Evolutionary conservation across 208 protist species (phyloP), one percentile per base, ranked within the genome.

Genomic region (Trypanosoma rangeli): DNA sequence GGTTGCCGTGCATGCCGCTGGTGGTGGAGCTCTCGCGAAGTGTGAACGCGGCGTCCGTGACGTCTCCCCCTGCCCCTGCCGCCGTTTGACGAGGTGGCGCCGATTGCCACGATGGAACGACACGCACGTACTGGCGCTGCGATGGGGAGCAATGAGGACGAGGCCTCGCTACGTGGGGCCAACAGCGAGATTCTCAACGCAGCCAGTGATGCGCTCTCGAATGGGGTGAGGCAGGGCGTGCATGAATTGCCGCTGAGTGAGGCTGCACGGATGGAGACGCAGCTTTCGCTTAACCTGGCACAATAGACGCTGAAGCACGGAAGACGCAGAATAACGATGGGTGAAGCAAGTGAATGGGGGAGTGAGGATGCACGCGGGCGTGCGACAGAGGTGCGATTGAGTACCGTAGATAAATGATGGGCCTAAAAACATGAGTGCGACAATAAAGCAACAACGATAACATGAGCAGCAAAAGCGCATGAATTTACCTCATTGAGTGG

Each of bases 1-100:
- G 88, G 28, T 69, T 91, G 63, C 85, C 84, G 28, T 88, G 87
- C 82, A 91, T 94, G 88, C 88, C 88, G n/a, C 79, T 94, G 44
- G 85, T 94, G 20, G 83, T 91, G 29, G 88, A 94, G 73, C 73
- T 89, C 16, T 81, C 82, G 22, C 76, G 80, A 12, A 59, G 70
- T 48, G 35, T 78, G 37, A 60, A 68, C 64, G 54, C 74, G 53
- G 35, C 59, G 18, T 39, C 60, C 3, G 60, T 49, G 56, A 73
- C 13, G 42, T 82, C 52, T 35, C 72, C 72, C 26, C 64, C 57
- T 22, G 80, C 73, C 1, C 78, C 78, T n/a, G 53, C 70, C 66
- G 29, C 79, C 77, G 39, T 93, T 86, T 58, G 87, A 93, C 54
- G 70, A 86, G 62, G 24, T 86, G 12, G 71, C 74, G 22, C 87